A percentile compares a stretch with the other conserved stretches of the same genome.
These are phyloP conservation scores for Stagonosporopsis tanaceti DNA, from an alignment of 2,329 filamentous ascomycete species.

Conservation along the genomic window DNA sequence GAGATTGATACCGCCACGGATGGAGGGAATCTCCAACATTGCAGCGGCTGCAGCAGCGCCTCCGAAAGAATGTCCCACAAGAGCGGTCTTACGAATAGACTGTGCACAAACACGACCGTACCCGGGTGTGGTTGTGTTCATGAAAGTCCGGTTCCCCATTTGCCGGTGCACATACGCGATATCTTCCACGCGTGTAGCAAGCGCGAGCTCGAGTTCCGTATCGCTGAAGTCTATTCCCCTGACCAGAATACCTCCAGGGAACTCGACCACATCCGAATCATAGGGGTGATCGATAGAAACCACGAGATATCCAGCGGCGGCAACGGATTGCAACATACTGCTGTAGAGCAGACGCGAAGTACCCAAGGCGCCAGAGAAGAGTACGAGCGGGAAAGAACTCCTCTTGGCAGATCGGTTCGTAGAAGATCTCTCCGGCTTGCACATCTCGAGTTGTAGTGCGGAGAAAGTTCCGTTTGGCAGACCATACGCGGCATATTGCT, in stretches of 20 bases:
- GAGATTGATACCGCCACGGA: slow-evolving; percentile 45
- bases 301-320: slow-evolving; percentile 58
- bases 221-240: slow-evolving; percentile 37
- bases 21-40: slow-evolving; percentile 24
- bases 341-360: slow-evolving; percentile 55
- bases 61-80: slow-evolving; percentile 50
- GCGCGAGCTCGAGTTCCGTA: slow-evolving; percentile 29
- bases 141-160: slow-evolving; percentile 23
- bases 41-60: slow-evolving; percentile 41
- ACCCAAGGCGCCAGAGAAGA: slow-evolving; percentile 59
- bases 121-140: slow-evolving; percentile 17
- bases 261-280: slow-evolving; percentile 59
- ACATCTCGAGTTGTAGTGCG: slow-evolving; percentile 29
- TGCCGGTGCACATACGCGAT: slow-evolving; percentile 33
- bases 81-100: slow-evolving; percentile 17
- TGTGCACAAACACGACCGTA: neutral
- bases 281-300: slow-evolving; percentile 61
- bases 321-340: slow-evolving; percentile 55
- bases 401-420: neutral
- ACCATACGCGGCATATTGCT: slow-evolving; percentile 34
- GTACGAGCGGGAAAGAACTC: slow-evolving; percentile 32
- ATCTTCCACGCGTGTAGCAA: slow-evolving; percentile 34
- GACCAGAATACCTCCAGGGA: slow-evolving; percentile 52
- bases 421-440: slow-evolving; percentile 3
- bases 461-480: slow-evolving; percentile 37